Evolutionary conservation across 1,284 basidiomycete species (phyloP), one percentile per base, ranked within the genome.

Genomic region (Pisolithus thermaeus): DNA sequence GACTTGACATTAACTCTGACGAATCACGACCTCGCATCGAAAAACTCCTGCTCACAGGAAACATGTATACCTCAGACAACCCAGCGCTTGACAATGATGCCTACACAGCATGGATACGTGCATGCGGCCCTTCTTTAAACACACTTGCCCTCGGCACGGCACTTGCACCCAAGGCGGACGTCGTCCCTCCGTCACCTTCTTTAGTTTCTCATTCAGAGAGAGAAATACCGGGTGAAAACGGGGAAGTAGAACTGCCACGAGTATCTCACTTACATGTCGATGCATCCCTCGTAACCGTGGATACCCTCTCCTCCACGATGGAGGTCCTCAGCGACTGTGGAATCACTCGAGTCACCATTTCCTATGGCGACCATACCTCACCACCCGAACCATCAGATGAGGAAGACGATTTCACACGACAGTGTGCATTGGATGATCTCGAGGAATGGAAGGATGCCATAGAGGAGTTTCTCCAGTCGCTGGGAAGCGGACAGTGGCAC

Each of bases 391-490:
- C 55, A 56, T 40, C 7, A 35, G 22, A 42, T 1, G 37, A 49
- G 3, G 52, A 56, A 1, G 66, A 68, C 46, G 55, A 66, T 0
- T 66, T 66, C 22, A 55, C 54, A 0, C 61, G 54, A 4, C 61
- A 69, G 39, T 69, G 67, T 25, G 64, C 64, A 0, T 53, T 69
- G 11, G 64, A 69, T n/a, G 64, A 65, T 46, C 63, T 65, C 44
- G 48, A 56, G 30, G 64, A 65, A 7, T 65, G 64, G 64, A 35
- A 39, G 16, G 36, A 50, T 3, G 59, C 57, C 14, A 22, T 65
- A 3, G 56, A 69, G 0, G 16, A 41, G 2, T 66, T 66, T 18
- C 22, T 66, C 36, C 30, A 30, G 1, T 44, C 12, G 14, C 62
- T 57, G 22, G 52, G 55, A 16, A 27, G 41, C 14, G 47, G 52